Evolutionary conservation across 371 early-diverging fungal genomes (phyloP).

Genomic region (Apophysomyces trapeziformis): DNA sequence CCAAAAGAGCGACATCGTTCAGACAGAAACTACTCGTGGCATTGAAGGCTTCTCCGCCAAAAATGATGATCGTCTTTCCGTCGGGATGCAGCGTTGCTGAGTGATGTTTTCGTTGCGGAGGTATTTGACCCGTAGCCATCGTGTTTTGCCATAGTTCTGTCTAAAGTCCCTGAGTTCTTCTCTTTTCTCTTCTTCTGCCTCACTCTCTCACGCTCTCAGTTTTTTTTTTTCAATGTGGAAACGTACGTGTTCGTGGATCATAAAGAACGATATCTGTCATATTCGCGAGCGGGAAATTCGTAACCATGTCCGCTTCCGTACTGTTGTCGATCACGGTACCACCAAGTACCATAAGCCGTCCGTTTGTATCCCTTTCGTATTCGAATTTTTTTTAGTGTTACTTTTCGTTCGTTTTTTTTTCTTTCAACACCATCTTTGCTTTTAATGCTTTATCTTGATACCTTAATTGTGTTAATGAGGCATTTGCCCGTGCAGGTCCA

Average conservation of each 20-base stretch:
- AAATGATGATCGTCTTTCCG: slow-evolving; percentile 27
- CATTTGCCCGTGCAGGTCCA: slow-evolving; percentile 26
- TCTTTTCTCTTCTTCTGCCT: neutral
- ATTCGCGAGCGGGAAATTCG: slow-evolving; percentile 25
- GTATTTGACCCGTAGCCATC: slow-evolving; percentile 19
- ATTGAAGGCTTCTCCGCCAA: slow-evolving; percentile 32
- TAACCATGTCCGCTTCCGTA: slow-evolving; percentile 19
- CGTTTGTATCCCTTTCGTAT: slow-evolving; percentile 27
- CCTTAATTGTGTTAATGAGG: slow-evolving; percentile 32
- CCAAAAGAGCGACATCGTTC: slow-evolving; percentile 28
- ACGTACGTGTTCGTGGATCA: slow-evolving; percentile 32
- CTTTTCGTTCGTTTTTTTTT: neutral
- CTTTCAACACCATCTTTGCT: neutral
- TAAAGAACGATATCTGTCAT: slow-evolving; percentile 29
- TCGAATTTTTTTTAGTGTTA: neutral
- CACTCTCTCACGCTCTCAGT: neutral
- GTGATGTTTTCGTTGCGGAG: slow-evolving; percentile 30
- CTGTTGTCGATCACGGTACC: slow-evolving; percentile 22
- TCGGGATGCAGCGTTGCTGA: slow-evolving; percentile 31
- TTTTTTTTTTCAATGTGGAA: neutral
- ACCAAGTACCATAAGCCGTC: slow-evolving; percentile 26
- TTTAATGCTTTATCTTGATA: neutral
- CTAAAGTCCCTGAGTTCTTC: neutral
- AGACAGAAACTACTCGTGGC: slow-evolving; percentile 20
- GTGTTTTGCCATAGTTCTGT: slow-evolving; percentile 27